Base-by-base conservation (phyloP, 31 red algal genomes). In the Bonnemaisonia californica region DNA sequence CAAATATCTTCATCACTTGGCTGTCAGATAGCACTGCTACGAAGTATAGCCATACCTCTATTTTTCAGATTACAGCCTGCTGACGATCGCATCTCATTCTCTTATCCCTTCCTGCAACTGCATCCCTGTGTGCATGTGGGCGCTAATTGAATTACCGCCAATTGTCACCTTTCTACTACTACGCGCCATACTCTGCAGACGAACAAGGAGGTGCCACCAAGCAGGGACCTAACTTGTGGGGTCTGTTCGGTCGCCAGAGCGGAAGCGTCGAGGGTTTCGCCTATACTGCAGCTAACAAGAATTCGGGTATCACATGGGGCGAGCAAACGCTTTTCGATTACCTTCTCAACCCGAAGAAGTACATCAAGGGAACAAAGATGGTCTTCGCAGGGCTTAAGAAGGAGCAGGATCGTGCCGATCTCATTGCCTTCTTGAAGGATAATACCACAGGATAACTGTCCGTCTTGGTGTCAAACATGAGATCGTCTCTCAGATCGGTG, bases 301-400 rank as follows among this genome's bases (percentile, higher is more conserved):
- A 99, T 77, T 96, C 93, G 26, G 97, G 97, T 56, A 90, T 99
- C 36, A 87, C 71, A 1, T 99, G 97, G 97, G 66, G 85, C 21
- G 97, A 99, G 48, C 83, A 96, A 33, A 99, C 93, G 22, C 85
- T 99, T 36, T 96, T 96, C 58, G 93, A 99, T 48, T 99, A 99
- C 62, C 68, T 99, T 29, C 74, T 90, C 41, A 96, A 95, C 75
- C 97, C 97, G 22, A 99, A 99, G 70, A 99, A 96, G 82, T 96
- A 96, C 82, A 99, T 99, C 82, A 88, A 88, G 57, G 97, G 97
- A 37, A 99, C 97, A 7, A 99, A 99, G 83, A 99, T 99, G 97
- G 97, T 99, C 72, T 99, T 99, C 76, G 94, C 97, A 40, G 97
- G 97, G 19, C 41, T 99, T 41, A 99, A 99, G 81, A 98, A 96